Evolutionary conservation across 768 basidiomycete genomes (phyloP).

Genomic region (Glaciozyma antarctica): DNA sequence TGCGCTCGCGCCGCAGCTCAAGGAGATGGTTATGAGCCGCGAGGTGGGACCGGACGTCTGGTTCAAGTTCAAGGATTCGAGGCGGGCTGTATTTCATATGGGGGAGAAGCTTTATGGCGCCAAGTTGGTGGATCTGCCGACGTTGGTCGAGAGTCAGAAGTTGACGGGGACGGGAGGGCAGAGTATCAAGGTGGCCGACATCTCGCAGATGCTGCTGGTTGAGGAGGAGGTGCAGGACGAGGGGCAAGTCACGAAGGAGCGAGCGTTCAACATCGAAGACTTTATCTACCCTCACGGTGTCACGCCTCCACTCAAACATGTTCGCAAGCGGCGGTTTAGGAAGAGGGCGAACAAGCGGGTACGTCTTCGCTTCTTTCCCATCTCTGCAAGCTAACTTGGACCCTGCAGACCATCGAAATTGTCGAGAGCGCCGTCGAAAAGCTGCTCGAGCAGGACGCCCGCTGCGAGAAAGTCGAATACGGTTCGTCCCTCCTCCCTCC

Average conservation of each 20-base stretch:
- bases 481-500: not conserved
- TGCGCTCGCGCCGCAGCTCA: slow-evolving; percentile 42
- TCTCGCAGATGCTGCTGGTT: slow-evolving; percentile 92
- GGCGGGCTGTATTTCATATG: slow-evolving; percentile 80
- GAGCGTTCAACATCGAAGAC: slow-evolving; percentile 79
- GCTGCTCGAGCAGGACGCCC: slow-evolving; percentile 50
- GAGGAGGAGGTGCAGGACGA: slow-evolving; percentile 57
- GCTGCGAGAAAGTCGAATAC: slow-evolving; percentile 13
- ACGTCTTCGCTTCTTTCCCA: slow-evolving; percentile 34
- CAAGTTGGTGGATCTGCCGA: slow-evolving; percentile 91
- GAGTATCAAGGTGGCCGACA: slow-evolving; percentile 97
- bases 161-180: slow-evolving; percentile 82
- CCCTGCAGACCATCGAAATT: slow-evolving; percentile 71
- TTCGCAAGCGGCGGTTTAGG: slow-evolving; percentile 81
- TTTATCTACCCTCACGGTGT: slow-evolving; percentile 97
- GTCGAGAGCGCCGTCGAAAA: slow-evolving; percentile 89
- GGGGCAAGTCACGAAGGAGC: slow-evolving; percentile 48
- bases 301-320: slow-evolving; percentile 83
- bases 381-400: no score
- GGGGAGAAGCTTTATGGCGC: slow-evolving; percentile 70
- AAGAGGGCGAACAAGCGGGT: slow-evolving; percentile 78
- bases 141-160: slow-evolving; percentile 89
- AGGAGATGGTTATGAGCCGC: slow-evolving; percentile 68
- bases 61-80: slow-evolving; percentile 98
- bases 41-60: slow-evolving; percentile 77